Evolutionary conservation across 2,329 filamentous ascomycete species (phyloP).

Genomic region (Colletotrichum agaves): DNA sequence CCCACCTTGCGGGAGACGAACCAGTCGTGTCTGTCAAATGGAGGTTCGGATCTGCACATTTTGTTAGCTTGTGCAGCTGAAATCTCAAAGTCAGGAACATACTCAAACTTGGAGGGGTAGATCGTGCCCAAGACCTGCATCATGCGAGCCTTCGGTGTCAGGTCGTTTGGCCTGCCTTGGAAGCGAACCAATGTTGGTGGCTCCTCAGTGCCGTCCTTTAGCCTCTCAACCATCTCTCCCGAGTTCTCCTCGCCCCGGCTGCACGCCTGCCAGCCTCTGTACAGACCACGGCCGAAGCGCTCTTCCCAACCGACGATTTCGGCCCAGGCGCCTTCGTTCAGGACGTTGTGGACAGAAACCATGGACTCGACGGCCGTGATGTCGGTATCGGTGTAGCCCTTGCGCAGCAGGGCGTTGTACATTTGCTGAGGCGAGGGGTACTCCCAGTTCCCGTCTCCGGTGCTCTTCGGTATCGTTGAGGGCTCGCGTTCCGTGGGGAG

Average conservation of each 20-base stretch:
- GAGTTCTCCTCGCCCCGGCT: conserved; percentile 76
- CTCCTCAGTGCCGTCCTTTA: conserved; percentile 63
- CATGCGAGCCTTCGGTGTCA: conserved; percentile 91
- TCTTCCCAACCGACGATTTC: conserved; percentile 96
- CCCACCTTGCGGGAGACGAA: conserved; percentile 80
- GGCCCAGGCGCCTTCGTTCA: conserved; percentile 97
- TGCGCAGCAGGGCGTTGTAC: conserved; percentile 97
- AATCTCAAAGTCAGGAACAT: conserved; percentile 46
- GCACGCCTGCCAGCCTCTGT: conserved; percentile 78
- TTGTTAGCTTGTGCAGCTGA: neutral
- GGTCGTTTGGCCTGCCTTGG: conserved; percentile 86
- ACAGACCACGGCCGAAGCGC: conserved; percentile 80
- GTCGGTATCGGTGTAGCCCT: conserved; percentile 95
- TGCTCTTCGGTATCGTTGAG: conserved; percentile 91
- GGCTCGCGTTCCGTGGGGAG: conserved; percentile 85
- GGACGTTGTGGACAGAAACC: conserved; percentile 97
- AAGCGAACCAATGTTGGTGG: conserved; percentile 85
- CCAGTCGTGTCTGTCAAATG: conserved; percentile 98
- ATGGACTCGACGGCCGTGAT: conserved; percentile 94
- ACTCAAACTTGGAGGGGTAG: conserved; percentile 84
- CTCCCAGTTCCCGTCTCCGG: conserved; percentile 87
- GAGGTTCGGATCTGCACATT: conserved; percentile 74
- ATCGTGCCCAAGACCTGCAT: conserved; percentile 81
- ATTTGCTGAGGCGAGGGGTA: conserved; percentile 99
- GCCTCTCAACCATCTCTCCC: conserved; percentile 55